Percentiles rank a stretch among this genome's conserved stretches.
phyloP scores from a whole-genome alignment of 2,329 filamentous ascomycete genomes.

The Neonectria faginata region DNA sequence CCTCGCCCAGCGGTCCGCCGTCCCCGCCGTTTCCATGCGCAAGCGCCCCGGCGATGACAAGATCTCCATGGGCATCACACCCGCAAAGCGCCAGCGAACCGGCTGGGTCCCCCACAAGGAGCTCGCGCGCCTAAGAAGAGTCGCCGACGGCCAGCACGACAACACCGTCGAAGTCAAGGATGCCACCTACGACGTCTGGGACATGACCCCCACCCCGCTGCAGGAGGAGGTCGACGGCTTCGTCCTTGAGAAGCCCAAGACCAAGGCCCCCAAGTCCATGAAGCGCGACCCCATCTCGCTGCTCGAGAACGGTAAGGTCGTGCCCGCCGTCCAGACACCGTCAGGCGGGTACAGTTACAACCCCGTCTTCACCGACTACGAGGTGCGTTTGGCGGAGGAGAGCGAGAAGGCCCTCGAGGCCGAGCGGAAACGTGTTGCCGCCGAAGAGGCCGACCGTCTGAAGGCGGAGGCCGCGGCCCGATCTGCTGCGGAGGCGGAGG shows the following conservation, averaged over 20 bases:
- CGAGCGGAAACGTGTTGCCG: constrained; percentile 78
- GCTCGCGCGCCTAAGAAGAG: constrained; percentile 78
- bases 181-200: constrained; percentile 85
- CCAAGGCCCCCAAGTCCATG: constrained; percentile 80
- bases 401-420: constrained; percentile 82
- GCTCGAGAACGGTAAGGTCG: constrained; percentile 80
- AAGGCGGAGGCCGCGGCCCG: constrained; percentile 74
- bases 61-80: constrained; percentile 78
- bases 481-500: constrained; percentile 80
- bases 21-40: constrained; percentile 81
- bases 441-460: constrained; percentile 74
- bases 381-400: constrained; percentile 78
- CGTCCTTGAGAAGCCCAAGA: constrained; percentile 72
- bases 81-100: constrained; percentile 79
- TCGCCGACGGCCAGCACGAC: constrained; percentile 80
- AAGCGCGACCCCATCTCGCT: constrained; percentile 83
- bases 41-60: constrained; percentile 79
- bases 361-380: constrained; percentile 87
- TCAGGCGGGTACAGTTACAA: constrained; percentile 92
- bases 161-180: constrained; percentile 66
- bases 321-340: constrained; percentile 84
- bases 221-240: constrained; percentile 64
- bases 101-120: constrained; percentile 89
- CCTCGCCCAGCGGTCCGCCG: constrained; percentile 82
- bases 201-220: constrained; percentile 53